Evolutionary conservation across 441 rosid genomes (phyloP).

Genomic region (Heliophila coronopifolia): DNA sequence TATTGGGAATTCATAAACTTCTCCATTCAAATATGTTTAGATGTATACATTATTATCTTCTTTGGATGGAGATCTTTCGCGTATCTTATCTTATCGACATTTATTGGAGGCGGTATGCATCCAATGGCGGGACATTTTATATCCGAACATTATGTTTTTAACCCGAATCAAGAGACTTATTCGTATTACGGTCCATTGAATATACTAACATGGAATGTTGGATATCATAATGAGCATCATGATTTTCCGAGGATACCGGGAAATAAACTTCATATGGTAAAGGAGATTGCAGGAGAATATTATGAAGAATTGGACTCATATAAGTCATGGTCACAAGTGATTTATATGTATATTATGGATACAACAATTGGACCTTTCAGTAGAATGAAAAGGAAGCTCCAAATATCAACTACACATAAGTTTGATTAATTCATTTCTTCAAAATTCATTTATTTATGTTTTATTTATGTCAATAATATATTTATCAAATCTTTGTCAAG

Average conservation of each 20-base stretch:
- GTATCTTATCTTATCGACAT: conserved; percentile 76
- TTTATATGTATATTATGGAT: conserved; percentile 72
- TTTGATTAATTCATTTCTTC: conserved; percentile 40
- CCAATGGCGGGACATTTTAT: conserved; percentile 90
- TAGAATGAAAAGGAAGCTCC: conserved; percentile 69
- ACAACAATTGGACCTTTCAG: conserved; percentile 60
- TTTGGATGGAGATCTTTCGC: conserved; percentile 72
- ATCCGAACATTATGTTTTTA: conserved; percentile 82
- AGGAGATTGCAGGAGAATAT: conserved; percentile 75
- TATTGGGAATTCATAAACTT: conserved; percentile 69
- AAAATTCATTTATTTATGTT: no score
- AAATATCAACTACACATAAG: conserved; percentile 36
- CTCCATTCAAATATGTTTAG: conserved; percentile 44
- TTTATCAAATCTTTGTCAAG: no score
- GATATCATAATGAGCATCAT: conserved; percentile 86
- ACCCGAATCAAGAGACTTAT: conserved; percentile 77
- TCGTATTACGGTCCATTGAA: conserved; percentile 84
- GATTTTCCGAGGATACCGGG: conserved; percentile 92
- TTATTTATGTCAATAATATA: no score
- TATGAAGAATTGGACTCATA: conserved; percentile 53
- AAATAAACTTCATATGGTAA: conserved; percentile 70
- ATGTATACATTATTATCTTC: conserved; percentile 42
- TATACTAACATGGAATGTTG: conserved; percentile 69
- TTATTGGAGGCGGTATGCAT: conserved; percentile 93
- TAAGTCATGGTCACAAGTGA: conserved; percentile 79